Percentiles rank a stretch among this genome's conserved stretches.
Conservation (phyloP, 495 filamentous ascomycete genomes). For the Xylaria palmicola region DNA sequence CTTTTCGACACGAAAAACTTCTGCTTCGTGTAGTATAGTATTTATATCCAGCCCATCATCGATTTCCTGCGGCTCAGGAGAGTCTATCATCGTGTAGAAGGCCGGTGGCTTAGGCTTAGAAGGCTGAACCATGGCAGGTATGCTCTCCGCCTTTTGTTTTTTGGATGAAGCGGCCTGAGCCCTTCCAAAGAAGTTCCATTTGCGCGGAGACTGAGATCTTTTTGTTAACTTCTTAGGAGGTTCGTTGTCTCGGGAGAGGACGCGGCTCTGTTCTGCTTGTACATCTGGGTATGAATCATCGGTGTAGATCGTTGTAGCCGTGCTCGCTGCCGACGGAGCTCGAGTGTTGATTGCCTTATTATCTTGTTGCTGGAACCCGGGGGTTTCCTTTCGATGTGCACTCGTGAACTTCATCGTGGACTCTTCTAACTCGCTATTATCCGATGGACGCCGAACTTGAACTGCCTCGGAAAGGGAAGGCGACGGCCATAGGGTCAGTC, state of each 20-base stretch:
- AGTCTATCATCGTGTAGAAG: constrained; percentile 82
- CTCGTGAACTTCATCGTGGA: constrained; percentile 43
- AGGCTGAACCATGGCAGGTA: constrained; percentile 43
- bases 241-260: constrained; percentile 14
- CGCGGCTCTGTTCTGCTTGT: constrained; percentile 21
- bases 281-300: constrained; percentile 47
- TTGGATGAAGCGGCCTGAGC: constrained; percentile 46
- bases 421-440: constrained; percentile 52
- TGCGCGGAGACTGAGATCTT: constrained; percentile 58
- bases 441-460: constrained; percentile 42
- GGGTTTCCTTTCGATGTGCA: constrained; percentile 53
- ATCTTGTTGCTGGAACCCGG: constrained; percentile 42
- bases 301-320: constrained; percentile 51
- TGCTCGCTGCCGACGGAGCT: constrained; percentile 47
- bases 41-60: constrained; percentile 61
- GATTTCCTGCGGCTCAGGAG: constrained; percentile 57
- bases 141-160: constrained; percentile 37
- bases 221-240: constrained; percentile 55
- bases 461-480: constrained; percentile 41
- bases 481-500: constrained; percentile 53
- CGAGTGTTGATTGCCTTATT: constrained; percentile 44
- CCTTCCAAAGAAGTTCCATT: constrained; percentile 84
- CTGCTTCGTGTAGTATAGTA: constrained; percentile 63
- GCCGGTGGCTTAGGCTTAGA: constrained; percentile 51
- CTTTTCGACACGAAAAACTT: constrained; percentile 26